Evolutionary conservation across 148 eudicot genomes (phyloP), one percentile per base, ranked within the genome.

Genomic region (Persicaria tinctoria): DNA sequence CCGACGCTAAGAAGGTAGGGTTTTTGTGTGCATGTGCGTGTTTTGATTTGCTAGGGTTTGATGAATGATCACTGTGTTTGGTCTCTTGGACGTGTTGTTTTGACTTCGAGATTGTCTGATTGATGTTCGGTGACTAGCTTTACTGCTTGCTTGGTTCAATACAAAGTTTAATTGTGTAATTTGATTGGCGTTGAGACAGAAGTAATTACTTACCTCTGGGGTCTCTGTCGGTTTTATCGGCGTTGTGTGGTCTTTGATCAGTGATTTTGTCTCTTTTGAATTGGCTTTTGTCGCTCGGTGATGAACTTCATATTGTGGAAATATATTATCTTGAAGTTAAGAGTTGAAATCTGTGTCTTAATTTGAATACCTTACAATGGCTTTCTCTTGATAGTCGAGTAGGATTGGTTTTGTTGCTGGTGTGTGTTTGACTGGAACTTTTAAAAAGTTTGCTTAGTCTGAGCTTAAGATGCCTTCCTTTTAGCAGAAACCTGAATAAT

Each of bases 1-100:
- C 70, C 70, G 48, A 44, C 8, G 47, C 76, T 12, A 80, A 38
- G 20, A 78, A 84, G 73, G 87, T 84, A 68, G 12, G 81, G 41
- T 16, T 81, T 27, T 63, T 63, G 68, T 32, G 14, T 63, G 44
- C 32, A 63, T 63, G 12, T 63, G 41, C 23, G n/a, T 66, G 48
- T 4, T 13, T 2, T 66, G 16, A 38, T 66, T 10, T 27, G 45
- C 45, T 63, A 63, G 68, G 68, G 46, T 16, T 63, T 63, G 68
- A 16, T 1, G 32, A 59, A 63, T 3, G 46, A 27, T 57, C 10
- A 32, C 18, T 27, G 46, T 32, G 68, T 14, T 63, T 32, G 41
- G 41, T 32, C 41, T 32, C 41, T 32, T 32, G 41, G 41, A 32
- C 41, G 46, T 32, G 68, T 14, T 63, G 12, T 38, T 14, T 63